Base-by-base conservation (phyloP, 2,329 filamentous ascomycete species). In the Fusarium beomiforme region DNA sequence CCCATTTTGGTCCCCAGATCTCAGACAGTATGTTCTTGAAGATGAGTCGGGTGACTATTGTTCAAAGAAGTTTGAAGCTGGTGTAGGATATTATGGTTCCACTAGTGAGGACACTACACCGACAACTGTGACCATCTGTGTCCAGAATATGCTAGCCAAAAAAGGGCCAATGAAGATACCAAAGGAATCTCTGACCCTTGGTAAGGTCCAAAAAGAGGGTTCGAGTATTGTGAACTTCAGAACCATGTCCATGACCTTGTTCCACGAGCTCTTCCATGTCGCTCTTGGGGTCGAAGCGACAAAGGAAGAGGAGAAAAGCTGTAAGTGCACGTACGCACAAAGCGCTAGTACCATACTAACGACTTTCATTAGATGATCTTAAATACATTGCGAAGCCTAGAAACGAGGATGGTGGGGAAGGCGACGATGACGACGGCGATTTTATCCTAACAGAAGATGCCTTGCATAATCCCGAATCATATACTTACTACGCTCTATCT, bases 21-120 rank as follows among this genome's bases (percentile, higher is more conserved):
- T 29, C 1, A 46, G 13, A 6, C 12, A 29, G 16, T 46, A 29
- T 19, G 0, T 29, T 0, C 14, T 4, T 2, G 24, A 29, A n/a
- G 43, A 46, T 26, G 43, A 33, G 12, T 12, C 9, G 1, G 43
- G 26, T 29, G 43, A 46, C 43, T 46, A 29, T 16, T 46, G 43
- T 8, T 2, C 43, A 26, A 46, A 29, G 8, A 29, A 29, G 43
- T 26, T 29, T 13, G 19, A 46, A 4, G 8, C 13, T n/a, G 13
- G 1, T 0, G 3, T 7, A 8, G 19, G 29, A 8, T 0, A 46
- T 13, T 46, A 29, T 16, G 43, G 43, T 0, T 26, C 43, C 5
- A 46, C 43, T 16, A 26, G n/a, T 19, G 43, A 46, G 19, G 43
- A 5, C 12, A 33, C 31, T 8, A 33, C 31, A 6, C n/a, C 17